phyloP scores from a whole-genome alignment of 2,329 filamentous ascomycete genomes.

The Alternaria dauci region DNA sequence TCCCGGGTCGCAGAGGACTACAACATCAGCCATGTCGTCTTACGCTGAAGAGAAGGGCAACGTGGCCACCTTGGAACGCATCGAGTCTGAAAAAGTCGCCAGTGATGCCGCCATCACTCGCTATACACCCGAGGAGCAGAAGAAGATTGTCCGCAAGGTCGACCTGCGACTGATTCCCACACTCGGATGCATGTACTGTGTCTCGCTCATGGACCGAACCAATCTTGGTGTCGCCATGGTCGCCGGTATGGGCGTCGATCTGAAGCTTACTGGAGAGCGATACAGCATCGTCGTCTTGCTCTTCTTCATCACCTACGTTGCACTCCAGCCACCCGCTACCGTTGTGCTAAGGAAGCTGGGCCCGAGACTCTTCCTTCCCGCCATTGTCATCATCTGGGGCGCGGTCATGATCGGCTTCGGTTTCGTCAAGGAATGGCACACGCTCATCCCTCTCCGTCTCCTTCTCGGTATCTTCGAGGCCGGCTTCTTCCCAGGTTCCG shows the following conservation, averaged over 20 bases:
- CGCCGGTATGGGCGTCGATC: slow-evolving; percentile 42
- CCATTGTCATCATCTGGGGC: slow-evolving; percentile 35
- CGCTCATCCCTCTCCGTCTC: slow-evolving; percentile 32
- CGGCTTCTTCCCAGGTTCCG: slow-evolving; percentile 39
- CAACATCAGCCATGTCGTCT: slow-evolving; percentile 20
- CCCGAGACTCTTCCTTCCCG: slow-evolving; percentile 30
- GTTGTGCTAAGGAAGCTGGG: slow-evolving; percentile 35
- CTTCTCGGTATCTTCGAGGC: slow-evolving; percentile 38
- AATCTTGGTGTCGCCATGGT: slow-evolving; percentile 51
- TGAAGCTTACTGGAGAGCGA: slow-evolving; percentile 37
- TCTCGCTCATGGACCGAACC: slow-evolving; percentile 51
- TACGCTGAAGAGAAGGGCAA: slow-evolving; percentile 33
- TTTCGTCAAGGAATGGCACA: slow-evolving; percentile 37
- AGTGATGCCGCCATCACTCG: slow-evolving; percentile 29
- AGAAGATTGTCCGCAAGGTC: slow-evolving; percentile 37
- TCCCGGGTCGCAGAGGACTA: not conserved
- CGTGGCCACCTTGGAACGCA: slow-evolving; percentile 25
- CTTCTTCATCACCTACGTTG: slow-evolving; percentile 40
- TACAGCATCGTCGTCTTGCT: slow-evolving; percentile 34
- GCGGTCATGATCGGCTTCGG: slow-evolving; percentile 35
- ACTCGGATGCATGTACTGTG: slow-evolving; percentile 51
- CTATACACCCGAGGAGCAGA: slow-evolving; percentile 35
- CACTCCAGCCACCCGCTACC: slow-evolving; percentile 35
- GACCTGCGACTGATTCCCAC: slow-evolving; percentile 53
- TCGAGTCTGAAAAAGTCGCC: slow-evolving; percentile 22